A percentile compares a stretch with the other conserved stretches of the same genome.
These are phyloP conservation scores for sorghum (Sorghum bicolor) DNA, from an alignment of 176 grass and related monocot species.

Conservation along the genomic window DNA sequence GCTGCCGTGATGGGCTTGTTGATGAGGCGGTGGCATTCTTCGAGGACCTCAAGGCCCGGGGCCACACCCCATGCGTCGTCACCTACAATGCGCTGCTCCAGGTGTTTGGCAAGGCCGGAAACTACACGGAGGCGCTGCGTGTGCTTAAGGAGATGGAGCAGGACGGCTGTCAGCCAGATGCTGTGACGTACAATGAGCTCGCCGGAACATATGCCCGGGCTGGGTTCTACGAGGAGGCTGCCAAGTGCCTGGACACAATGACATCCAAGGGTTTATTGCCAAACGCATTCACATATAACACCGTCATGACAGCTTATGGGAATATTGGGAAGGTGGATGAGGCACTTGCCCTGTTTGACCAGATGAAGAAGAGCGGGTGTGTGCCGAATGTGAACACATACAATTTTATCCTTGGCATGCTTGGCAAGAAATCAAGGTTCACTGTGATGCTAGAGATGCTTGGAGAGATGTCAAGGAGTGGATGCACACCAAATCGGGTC, in stretches of 20 bases:
- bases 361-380: conserved; percentile 74
- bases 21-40: conserved; percentile 66
- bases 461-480: conserved; percentile 66
- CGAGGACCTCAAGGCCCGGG: conserved; percentile 55
- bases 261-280: conserved; percentile 60
- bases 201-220: conserved; percentile 62
- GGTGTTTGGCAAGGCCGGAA: conserved; percentile 72
- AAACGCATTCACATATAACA: conserved; percentile 69
- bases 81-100: conserved; percentile 83
- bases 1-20: conserved; percentile 54
- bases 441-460: conserved; percentile 58
- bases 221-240: conserved; percentile 70
- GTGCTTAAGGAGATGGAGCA: conserved; percentile 78
- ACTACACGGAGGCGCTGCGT: conserved; percentile 52
- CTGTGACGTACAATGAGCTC: conserved; percentile 77
- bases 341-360: conserved; percentile 59
- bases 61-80: conserved; percentile 55
- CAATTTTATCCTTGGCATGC: conserved; percentile 75
- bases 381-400: conserved; percentile 59
- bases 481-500: conserved; percentile 64
- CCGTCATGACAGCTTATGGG: conserved; percentile 68
- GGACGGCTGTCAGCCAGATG: conserved; percentile 50
- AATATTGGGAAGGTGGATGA: conserved; percentile 59
- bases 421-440: conserved; percentile 78
- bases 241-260: conserved; percentile 65